phyloP scores from a whole-genome alignment of 345 rosid genomes.

The Eucalyptus rudis region DNA sequence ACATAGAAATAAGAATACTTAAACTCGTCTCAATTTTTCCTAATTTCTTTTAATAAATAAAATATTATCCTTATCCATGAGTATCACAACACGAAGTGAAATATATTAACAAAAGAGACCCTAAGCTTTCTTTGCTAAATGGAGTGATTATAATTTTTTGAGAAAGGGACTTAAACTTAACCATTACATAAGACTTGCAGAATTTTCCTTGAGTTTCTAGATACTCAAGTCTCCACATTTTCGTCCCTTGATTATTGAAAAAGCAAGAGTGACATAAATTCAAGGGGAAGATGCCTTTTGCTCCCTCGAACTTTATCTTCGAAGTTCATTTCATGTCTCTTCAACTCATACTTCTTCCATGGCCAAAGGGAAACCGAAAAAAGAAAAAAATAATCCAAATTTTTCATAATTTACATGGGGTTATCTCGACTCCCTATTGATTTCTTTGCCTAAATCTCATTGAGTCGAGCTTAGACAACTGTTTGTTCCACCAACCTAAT shows the following conservation, averaged over 20 bases:
- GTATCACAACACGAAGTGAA: rapidly evolving
- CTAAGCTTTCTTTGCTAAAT: background rate
- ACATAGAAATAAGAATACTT: too few species aligned
- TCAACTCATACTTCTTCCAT: background rate
- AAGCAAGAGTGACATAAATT: background rate
- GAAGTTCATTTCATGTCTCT: background rate
- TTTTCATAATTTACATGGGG: rapidly evolving
- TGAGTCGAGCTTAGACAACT: background rate
- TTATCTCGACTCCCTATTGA: rapidly evolving
- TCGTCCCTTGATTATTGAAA: rapidly evolving
- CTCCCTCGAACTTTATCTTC: rapidly evolving
- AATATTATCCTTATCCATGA: rapidly evolving
- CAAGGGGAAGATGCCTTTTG: background rate
- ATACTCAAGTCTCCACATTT: background rate
- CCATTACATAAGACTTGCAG: rapidly evolving
- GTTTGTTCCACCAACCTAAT: rapidly evolving
- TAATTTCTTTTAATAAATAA: background rate
- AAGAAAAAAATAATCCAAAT: background rate
- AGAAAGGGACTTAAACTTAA: background rate
- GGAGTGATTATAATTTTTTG: rapidly evolving
- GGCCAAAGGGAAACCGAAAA: background rate
- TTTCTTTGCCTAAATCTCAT: background rate
- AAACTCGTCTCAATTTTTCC: background rate
- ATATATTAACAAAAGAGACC: background rate
- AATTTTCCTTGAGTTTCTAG: rapidly evolving